phyloP scores from a whole-genome alignment of 2,329 filamentous ascomycete species.

The Penicillium sp. region DNA sequence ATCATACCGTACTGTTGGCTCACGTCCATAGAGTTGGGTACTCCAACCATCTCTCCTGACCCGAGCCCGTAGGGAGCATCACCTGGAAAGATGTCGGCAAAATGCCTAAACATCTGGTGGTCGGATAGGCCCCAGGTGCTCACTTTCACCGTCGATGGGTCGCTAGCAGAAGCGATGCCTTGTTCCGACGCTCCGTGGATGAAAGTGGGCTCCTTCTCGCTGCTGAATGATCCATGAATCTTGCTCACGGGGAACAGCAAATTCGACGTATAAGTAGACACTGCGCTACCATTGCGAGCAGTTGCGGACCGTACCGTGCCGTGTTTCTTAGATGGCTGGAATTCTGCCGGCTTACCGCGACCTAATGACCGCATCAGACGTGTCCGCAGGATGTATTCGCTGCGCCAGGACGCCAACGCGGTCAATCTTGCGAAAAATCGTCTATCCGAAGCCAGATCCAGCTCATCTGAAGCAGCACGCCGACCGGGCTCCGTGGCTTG shows the following conservation, averaged over 20 bases:
- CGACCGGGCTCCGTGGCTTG: slow-evolving; percentile 56
- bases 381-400: slow-evolving; percentile 89
- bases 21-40: slow-evolving; percentile 87
- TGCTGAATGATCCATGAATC: slow-evolving; percentile 76
- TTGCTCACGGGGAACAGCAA: slow-evolving; percentile 78
- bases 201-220: slow-evolving; percentile 75
- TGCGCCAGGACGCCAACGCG: slow-evolving; percentile 87
- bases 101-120: slow-evolving; percentile 73
- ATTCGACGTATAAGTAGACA: slow-evolving; percentile 84
- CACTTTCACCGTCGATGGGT: slow-evolving; percentile 73
- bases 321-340: slow-evolving; percentile 56
- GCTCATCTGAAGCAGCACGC: slow-evolving; percentile 51
- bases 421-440: slow-evolving; percentile 84
- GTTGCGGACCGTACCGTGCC: slow-evolving; percentile 59
- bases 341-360: slow-evolving; percentile 73
- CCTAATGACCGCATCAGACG: slow-evolving; percentile 78
- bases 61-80: slow-evolving; percentile 78
- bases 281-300: slow-evolving; percentile 70
- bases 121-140: slow-evolving; percentile 83
- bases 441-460: slow-evolving; percentile 70
- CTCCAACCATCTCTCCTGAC: slow-evolving; percentile 72
- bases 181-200: slow-evolving; percentile 83
- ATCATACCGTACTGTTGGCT: slow-evolving; percentile 84
- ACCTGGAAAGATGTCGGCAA: slow-evolving; percentile 75
- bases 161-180: slow-evolving; percentile 78